These are phyloP conservation scores for Zygoascus tannicola DNA, from an alignment of 805 yeast genomes.

Conservation along the genomic window DNA sequence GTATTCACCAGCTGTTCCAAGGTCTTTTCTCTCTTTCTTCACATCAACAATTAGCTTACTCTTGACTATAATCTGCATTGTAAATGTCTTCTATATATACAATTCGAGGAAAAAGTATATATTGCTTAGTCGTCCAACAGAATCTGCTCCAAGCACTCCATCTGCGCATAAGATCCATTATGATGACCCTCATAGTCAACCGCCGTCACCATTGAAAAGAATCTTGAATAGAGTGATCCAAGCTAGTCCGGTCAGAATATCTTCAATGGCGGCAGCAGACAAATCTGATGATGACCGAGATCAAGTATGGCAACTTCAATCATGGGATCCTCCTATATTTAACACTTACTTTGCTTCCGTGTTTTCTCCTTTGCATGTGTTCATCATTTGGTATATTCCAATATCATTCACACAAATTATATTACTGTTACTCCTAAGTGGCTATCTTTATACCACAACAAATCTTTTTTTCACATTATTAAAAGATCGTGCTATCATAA, in stretches of 20 bases:
- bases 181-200: background rate
- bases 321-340: conserved; percentile 63
- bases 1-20: background rate
- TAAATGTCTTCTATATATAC: conserved; percentile 13
- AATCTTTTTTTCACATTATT: conserved; percentile 38
- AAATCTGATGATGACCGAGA: background rate
- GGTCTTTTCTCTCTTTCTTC: background rate
- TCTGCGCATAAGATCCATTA: conserved; percentile 16
- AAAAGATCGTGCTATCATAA: conserved; percentile 51
- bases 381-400: conserved; percentile 32
- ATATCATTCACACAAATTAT: conserved; percentile 31
- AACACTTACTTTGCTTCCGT: conserved; percentile 41
- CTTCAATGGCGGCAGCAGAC: background rate
- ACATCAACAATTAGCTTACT: conserved; percentile 3
- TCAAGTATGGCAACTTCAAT: conserved; percentile 40
- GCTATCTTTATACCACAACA: conserved; percentile 30
- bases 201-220: conserved; percentile 1
- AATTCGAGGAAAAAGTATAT: conserved; percentile 14
- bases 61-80: conserved; percentile 9
- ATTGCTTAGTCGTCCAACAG: conserved; percentile 16
- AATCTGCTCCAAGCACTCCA: conserved; percentile 19
- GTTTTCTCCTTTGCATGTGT: conserved; percentile 50
- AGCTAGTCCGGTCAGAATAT: background rate
- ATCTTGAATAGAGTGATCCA: background rate
- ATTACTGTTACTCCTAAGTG: conserved; percentile 31